Evolutionary conservation across 2,329 filamentous ascomycete species (phyloP).

Genomic region (Apiospora phragmitis): DNA sequence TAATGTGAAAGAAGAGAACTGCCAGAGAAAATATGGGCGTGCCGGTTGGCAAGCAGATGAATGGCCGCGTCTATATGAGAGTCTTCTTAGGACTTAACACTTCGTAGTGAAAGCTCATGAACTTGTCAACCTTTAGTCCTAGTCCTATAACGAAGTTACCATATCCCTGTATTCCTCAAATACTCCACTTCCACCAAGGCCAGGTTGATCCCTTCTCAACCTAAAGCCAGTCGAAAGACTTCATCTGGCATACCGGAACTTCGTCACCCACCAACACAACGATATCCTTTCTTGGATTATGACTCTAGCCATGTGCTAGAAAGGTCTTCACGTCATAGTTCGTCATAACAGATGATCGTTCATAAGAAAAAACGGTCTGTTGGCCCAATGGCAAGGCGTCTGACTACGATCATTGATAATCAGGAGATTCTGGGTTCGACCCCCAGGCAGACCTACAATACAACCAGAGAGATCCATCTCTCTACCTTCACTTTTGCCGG

Average conservation of each 20-base stretch:
- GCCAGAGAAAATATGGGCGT: no score
- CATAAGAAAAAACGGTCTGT: constrained; percentile 11
- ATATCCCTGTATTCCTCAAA: background rate
- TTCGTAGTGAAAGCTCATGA: background rate
- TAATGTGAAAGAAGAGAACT: no score
- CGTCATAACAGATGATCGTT: background rate
- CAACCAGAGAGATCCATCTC: background rate
- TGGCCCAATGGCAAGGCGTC: constrained; percentile 42
- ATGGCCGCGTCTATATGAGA: no score
- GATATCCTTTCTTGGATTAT: constrained; percentile 6
- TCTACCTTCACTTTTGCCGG: background rate
- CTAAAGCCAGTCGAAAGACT: background rate
- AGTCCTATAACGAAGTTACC: background rate
- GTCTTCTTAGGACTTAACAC: no score
- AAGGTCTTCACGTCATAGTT: background rate
- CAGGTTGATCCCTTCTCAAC: background rate
- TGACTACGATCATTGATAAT: constrained; percentile 35
- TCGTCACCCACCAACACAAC: constrained; percentile 7
- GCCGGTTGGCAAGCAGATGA: no score
- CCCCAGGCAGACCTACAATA: constrained; percentile 13
- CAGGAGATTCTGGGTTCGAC: constrained; percentile 20
- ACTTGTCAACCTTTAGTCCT: background rate
- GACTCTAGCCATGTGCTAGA: background rate
- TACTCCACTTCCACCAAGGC: background rate
- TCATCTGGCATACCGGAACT: background rate